Base-by-base conservation (phyloP, 1,284 basidiomycete genomes). In the Pseudozyma tsukubaensis region DNA sequence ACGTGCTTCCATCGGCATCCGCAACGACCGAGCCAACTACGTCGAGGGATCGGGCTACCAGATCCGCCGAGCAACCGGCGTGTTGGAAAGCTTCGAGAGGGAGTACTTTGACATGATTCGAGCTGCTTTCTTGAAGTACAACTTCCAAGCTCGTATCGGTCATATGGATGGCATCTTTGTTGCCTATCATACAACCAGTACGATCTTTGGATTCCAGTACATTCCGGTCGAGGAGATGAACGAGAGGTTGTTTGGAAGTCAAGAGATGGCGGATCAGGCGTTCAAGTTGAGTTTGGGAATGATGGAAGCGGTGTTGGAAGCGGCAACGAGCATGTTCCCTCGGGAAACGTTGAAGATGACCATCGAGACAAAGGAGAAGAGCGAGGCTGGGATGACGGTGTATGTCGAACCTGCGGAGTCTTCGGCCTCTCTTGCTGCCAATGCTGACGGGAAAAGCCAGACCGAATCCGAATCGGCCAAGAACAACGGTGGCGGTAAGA, bases 121-220 rank as follows among this genome's bases (percentile, higher is more conserved):
- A 5, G 91, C 93, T 4, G 94, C 94, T 0, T 96, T 98, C 86
- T 88, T 99, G 61, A 98, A 98, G 86, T 99, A 96, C 85, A 92
- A 89, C 77, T 93, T 98, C 87, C 96, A 99, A 88, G 95, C 89
- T 0, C 90, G 96, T 6, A 98, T 99, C 71, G 96, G 96, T 2
- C 90, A 92, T 81, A 99, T 99, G 96, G 95, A 98, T 81, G 96
- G 96, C 14, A 92, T 97, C 29, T 90, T 99, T 78, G 90, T 97
- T 34, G 93, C 94, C 10, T 97, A 97, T 83, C 96, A 99, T 85
- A 97, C 96, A 74, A 97, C 94, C 0, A 89, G 89, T 9, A 88
- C 89, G 14, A 89, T 96, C 60, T 96, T 95, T 80, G 96, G 96
- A 0, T 98, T 98, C 87, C 94, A 98, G 85, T 99, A 99, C 83